A percentile compares a stretch with the other conserved stretches of the same genome.
phyloP scores from a whole-genome alignment of 106 monocot species.

The Allium sativum region DNA sequence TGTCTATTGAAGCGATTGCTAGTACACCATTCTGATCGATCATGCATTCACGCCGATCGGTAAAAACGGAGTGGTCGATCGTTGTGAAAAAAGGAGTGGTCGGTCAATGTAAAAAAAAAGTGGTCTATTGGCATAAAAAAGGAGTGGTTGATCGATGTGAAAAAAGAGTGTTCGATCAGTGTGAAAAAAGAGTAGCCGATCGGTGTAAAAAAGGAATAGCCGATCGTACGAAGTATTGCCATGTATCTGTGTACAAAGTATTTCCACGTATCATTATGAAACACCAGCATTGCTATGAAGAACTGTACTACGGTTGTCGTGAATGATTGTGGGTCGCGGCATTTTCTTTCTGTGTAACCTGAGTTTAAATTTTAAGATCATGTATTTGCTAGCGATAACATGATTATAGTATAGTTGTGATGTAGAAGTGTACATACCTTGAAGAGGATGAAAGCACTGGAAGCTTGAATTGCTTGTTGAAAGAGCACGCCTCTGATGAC shows the following conservation, averaged over 20 bases:
- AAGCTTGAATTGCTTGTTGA: constrained; percentile 9
- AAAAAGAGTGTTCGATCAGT: too few species aligned
- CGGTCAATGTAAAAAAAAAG: too few species aligned
- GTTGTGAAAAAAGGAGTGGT: too few species aligned
- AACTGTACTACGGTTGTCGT: constrained; percentile 9
- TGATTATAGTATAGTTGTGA: neutral
- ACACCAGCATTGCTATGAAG: constrained; percentile 14
- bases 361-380: neutral
- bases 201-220: too few species aligned
- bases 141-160: too few species aligned
- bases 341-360: neutral
- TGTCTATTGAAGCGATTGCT: too few species aligned
- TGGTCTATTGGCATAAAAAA: too few species aligned
- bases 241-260: constrained; percentile 31
- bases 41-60: too few species aligned
- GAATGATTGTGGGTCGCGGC: neutral
- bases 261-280: constrained; percentile 46
- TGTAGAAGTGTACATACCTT: neutral
- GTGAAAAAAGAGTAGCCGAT: too few species aligned
- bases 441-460: neutral
- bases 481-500: constrained; percentile 9
- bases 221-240: too few species aligned
- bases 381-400: neutral
- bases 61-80: too few species aligned
- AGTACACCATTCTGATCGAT: too few species aligned